phyloP scores from a whole-genome alignment of 2,329 filamentous ascomycete genomes.

The Pezicula rhizophila region DNA sequence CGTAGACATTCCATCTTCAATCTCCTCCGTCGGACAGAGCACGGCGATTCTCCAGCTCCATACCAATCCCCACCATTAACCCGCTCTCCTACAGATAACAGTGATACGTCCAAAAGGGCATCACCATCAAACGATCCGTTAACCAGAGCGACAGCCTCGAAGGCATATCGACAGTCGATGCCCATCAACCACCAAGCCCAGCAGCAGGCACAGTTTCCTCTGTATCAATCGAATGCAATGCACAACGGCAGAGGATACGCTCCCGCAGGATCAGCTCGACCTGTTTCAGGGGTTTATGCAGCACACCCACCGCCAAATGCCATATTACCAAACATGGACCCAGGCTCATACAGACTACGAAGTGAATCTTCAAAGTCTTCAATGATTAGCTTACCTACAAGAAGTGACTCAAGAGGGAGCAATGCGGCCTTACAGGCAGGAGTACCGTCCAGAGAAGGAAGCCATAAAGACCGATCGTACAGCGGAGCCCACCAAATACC shows the following conservation, averaged over 20 bases:
- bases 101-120: constrained; percentile 19
- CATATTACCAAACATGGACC: constrained; percentile 28
- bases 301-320: constrained; percentile 32
- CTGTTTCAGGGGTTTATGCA: constrained; percentile 41
- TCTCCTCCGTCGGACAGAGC: constrained; percentile 26
- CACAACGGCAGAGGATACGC: constrained; percentile 30
- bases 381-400: constrained; percentile 44
- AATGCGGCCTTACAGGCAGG: constrained; percentile 52
- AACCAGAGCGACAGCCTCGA: constrained; percentile 20
- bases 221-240: constrained; percentile 36
- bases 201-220: constrained; percentile 34
- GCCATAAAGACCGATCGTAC: constrained; percentile 64
- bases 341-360: constrained; percentile 45
- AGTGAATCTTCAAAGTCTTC: constrained; percentile 55
- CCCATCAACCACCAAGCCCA: constrained; percentile 37
- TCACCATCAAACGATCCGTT: constrained; percentile 16
- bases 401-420: constrained; percentile 58
- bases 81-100: constrained; percentile 22
- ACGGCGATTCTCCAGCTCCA: constrained; percentile 14
- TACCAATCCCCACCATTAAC: constrained; percentile 8
- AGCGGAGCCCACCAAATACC: constrained; percentile 47
- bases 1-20: constrained; percentile 29
- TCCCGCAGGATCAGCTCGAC: constrained; percentile 30
- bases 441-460: constrained; percentile 61
- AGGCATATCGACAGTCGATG: constrained; percentile 36